Percentiles rank a stretch among this genome's conserved stretches.
phyloP scores from a whole-genome alignment of 2,329 filamentous ascomycete genomes.

The Diaporthe citrichinensis region DNA sequence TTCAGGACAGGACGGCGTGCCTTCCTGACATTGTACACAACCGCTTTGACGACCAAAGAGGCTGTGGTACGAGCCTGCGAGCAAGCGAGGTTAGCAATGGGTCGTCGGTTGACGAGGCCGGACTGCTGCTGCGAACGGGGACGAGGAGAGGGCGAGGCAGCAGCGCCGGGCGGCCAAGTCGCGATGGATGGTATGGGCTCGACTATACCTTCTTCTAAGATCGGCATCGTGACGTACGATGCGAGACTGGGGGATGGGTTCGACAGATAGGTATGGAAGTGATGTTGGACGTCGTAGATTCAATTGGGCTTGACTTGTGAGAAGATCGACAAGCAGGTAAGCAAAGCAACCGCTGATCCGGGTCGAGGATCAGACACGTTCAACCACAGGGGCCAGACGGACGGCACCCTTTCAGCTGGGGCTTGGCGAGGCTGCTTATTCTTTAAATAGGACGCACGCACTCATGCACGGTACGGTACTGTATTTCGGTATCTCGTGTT shows the following conservation, averaged over 20 bases:
- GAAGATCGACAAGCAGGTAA: constrained; percentile 40
- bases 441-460: constrained; percentile 38
- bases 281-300: background rate
- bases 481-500: constrained; percentile 14
- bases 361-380: constrained; percentile 39
- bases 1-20: constrained; percentile 59
- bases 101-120: background rate
- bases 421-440: constrained; percentile 39
- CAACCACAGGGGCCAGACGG: constrained; percentile 19
- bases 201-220: constrained; percentile 31
- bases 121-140: background rate
- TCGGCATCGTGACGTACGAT: constrained; percentile 38
- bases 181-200: background rate
- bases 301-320: constrained; percentile 16
- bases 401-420: constrained; percentile 36
- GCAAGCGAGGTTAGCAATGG: constrained; percentile 25
- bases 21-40: constrained; percentile 63
- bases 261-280: background rate
- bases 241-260: background rate
- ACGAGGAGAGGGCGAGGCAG: background rate
- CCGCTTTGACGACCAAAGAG: constrained; percentile 57
- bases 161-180: background rate
- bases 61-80: constrained; percentile 45
- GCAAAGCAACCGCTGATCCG: constrained; percentile 34
- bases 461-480: constrained; percentile 4